Conservation (phyloP, 1,139 yeast species). For the Pneumocystis oryctolagi region DNA sequence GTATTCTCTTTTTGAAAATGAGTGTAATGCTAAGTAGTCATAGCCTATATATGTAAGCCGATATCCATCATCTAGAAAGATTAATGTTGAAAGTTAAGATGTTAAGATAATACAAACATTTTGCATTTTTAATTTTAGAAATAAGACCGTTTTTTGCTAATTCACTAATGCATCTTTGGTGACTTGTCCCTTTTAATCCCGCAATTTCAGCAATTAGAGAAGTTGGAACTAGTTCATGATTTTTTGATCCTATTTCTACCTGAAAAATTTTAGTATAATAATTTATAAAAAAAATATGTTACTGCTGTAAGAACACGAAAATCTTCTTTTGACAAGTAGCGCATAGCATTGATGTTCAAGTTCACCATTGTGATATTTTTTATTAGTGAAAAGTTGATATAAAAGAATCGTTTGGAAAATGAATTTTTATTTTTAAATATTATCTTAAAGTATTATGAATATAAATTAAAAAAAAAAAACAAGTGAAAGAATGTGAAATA, state of each 20-base stretch:
- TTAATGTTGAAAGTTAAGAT: not conserved
- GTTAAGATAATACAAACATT: constrained; percentile 19
- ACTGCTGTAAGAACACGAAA: constrained; percentile 79
- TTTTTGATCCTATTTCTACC: constrained; percentile 76
- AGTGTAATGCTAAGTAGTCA: constrained; percentile 77
- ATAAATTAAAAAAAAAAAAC: no score
- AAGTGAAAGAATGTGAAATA: not conserved
- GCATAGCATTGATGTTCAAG: constrained; percentile 82
- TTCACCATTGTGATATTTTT: constrained; percentile 25
- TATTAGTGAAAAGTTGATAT: not conserved
- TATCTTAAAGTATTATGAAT: no score
- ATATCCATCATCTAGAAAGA: constrained; percentile 67
- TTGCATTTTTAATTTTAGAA: constrained; percentile 59
- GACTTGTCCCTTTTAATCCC: constrained; percentile 60
- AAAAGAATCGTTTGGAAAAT: not conserved
- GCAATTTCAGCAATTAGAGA: constrained; percentile 65
- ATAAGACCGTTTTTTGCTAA: constrained; percentile 74
- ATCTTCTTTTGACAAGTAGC: constrained; percentile 81
- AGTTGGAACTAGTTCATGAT: constrained; percentile 92
- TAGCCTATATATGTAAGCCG: constrained; percentile 75
- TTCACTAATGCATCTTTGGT: constrained; percentile 66
- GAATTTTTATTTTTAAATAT: not conserved
- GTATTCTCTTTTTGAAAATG: constrained; percentile 56
- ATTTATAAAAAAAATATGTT: not conserved
- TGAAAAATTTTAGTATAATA: not conserved